Conservation (phyloP, 2,329 filamentous ascomycete genomes). For the Cladobotryum protrusum region DNA sequence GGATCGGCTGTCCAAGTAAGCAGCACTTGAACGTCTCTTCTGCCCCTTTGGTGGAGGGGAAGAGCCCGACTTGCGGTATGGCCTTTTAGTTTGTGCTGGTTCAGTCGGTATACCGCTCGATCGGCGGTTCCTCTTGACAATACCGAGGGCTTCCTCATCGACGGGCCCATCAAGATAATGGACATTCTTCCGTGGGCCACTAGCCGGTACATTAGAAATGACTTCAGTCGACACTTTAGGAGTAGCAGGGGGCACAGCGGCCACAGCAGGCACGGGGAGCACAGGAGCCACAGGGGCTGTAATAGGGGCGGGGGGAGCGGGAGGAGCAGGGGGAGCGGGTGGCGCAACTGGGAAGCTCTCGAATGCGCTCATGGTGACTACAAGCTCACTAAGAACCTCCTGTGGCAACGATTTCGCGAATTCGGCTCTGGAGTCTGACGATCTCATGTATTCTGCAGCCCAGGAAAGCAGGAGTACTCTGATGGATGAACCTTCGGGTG, state of each 20-base stretch:
- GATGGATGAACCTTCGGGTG: constrained; percentile 54
- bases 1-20: constrained; percentile 24
- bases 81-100: not conserved
- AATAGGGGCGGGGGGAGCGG: not conserved
- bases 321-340: constrained; percentile 24
- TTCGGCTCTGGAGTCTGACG: constrained; percentile 48
- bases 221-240: not conserved
- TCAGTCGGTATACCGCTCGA: constrained; percentile 18
- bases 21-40: constrained; percentile 30
- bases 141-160: constrained; percentile 31
- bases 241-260: not conserved
- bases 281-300: not conserved
- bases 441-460: constrained; percentile 58
- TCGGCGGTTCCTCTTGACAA: constrained; percentile 38
- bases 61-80: constrained; percentile 21
- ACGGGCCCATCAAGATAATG: constrained; percentile 42
- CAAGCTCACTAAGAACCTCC: constrained; percentile 56
- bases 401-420: constrained; percentile 57
- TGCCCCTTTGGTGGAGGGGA: constrained; percentile 28
- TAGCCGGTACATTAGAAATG: not conserved
- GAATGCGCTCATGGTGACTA: constrained; percentile 55
- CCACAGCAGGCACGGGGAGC: not conserved
- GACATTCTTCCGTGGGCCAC: constrained; percentile 38
- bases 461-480: constrained; percentile 53
- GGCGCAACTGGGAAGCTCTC: constrained; percentile 33